Evolutionary conservation across 2,329 filamentous ascomycete species (phyloP), one percentile per base, ranked within the genome.

Genomic region (Penicillium sp.): DNA sequence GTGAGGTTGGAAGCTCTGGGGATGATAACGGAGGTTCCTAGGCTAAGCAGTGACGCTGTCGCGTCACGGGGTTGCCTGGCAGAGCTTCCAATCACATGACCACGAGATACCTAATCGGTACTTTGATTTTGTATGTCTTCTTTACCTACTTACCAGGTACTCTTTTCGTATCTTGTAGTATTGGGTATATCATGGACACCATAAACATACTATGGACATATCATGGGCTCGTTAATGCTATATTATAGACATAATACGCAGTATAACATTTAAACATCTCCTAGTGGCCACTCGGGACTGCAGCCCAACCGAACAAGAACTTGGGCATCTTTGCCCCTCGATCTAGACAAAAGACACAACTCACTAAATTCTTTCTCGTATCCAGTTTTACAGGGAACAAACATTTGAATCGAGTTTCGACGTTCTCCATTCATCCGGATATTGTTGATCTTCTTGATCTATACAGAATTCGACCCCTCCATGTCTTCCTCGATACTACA

Each of bases 401-500:
- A 44, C 18, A 24, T 26, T 35, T 16, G 38, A 32, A 32, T 40
- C 24, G 18, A 34, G 20, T 18, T 42, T 20, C 24, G 10, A 43
- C 48, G 5, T 51, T 29, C 11, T n/a, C 20, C 5, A 5, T 34
- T 26, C 31, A 18, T 45, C 10, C 20, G 14, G 44, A 46, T 35
- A 22, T 44, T 20, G 11, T 45, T 34, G 16, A 51, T 10, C 31
- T 44, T 20, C 8, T 45, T 34, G 16, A 51, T 10, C 39, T 51
- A 45, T 16, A 51, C 29, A 34, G 18, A 44, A 35, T 20, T 29
- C 18, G 11, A 35, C 38, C 39, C 38, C 39, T 5, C 53, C 56
- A 76, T 76, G 74, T 70, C 72, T n/a, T 68, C 72, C 16, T 69
- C 69, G 11, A 67, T 72, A 37, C 58, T 74, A 39, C 71, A 76